phyloP scores from a whole-genome alignment of 2,329 filamentous ascomycete genomes.

The Aspergillus ochraceus region DNA sequence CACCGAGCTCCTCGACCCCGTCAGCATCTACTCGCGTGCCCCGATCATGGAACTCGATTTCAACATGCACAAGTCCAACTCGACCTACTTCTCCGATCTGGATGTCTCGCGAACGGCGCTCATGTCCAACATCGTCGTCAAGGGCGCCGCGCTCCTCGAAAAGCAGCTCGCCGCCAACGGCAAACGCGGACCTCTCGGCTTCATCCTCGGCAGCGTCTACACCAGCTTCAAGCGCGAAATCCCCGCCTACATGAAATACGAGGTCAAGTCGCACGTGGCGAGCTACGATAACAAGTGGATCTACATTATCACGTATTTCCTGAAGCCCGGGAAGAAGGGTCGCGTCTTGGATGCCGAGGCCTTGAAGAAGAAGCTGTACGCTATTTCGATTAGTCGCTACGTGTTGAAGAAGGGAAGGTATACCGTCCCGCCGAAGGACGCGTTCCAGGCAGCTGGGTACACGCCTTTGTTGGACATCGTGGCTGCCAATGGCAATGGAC shows the following conservation, averaged over 20 bases:
- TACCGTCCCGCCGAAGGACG: constrained; percentile 76
- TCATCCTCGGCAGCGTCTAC: constrained; percentile 69
- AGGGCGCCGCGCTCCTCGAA: constrained; percentile 53
- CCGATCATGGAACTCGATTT: constrained; percentile 77
- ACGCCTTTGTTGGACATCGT: constrained; percentile 55
- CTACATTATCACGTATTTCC: constrained; percentile 71
- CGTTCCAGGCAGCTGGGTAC: constrained; percentile 68
- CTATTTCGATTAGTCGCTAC: constrained; percentile 72
- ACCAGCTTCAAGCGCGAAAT: constrained; percentile 73
- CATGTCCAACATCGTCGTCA: constrained; percentile 64
- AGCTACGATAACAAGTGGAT: constrained; percentile 78
- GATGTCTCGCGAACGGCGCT: constrained; percentile 79
- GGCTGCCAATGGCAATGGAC: constrained; percentile 8
- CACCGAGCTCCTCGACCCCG: constrained; percentile 63
- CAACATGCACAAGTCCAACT: constrained; percentile 77
- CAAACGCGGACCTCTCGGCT: constrained; percentile 53
- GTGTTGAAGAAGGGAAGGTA: constrained; percentile 75
- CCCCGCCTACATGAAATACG: constrained; percentile 63
- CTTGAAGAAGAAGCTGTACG: constrained; percentile 63
- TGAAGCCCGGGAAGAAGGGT: constrained; percentile 45
- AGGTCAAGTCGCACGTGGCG: constrained; percentile 69
- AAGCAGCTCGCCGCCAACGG: constrained; percentile 51
- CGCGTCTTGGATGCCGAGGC: constrained; percentile 23
- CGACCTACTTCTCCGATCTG: constrained; percentile 81
- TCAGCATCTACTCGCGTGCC: constrained; percentile 65